Base-by-base conservation (phyloP, 805 yeast species). In the Saccharomycopsis guyanensis region DNA sequence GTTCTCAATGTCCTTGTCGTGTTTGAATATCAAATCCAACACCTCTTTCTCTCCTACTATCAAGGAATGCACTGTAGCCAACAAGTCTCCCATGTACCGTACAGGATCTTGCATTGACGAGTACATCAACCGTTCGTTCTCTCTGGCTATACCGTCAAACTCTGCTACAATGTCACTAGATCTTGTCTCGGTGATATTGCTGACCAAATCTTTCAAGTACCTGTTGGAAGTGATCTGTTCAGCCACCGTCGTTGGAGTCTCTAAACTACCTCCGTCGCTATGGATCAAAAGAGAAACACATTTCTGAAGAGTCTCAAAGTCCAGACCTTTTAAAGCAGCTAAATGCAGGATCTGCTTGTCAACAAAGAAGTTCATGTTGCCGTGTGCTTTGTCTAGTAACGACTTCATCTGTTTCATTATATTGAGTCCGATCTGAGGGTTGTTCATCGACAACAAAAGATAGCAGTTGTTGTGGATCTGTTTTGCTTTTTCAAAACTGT, bases 41-140 rank as follows among this genome's bases (percentile, higher is more conserved):
- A 82, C 70, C 58, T 93, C 98, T 35, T 79, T 72, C 61, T 93
- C 98, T 63, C 86, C 86, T 3, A 88, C 95, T 25, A 88, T 80
- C 3, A 86, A 72, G 1, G 89, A 76, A 59, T 93, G 97, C 1
- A 88, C 72, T 67, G 84, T 85, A 0, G 97, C 97, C 33, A 93
- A 66, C 27, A 93, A 71, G 59, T 88, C 96, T 22, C 97, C 95
- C 15, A 86, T 69, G 53, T 80, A 89, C 46, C 96, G 70, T 22
- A 80, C 69, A 1, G 96, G 85, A 59, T 91, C 96, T 59, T 83
- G 83, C 0, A 85, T 81, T 6, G 82, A 75, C 38, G 82, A 64
- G 25, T 77, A 72, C 19, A 86, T 68, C 0, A 88, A 84, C 46
- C 72, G 57, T 2, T 60, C 65, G 20, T 31, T 29, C 16, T 47